Percentiles rank a stretch among this genome's conserved stretches.
phyloP scores from a whole-genome alignment of 345 rosid species.

The Eucalyptus camaldulensis region DNA sequence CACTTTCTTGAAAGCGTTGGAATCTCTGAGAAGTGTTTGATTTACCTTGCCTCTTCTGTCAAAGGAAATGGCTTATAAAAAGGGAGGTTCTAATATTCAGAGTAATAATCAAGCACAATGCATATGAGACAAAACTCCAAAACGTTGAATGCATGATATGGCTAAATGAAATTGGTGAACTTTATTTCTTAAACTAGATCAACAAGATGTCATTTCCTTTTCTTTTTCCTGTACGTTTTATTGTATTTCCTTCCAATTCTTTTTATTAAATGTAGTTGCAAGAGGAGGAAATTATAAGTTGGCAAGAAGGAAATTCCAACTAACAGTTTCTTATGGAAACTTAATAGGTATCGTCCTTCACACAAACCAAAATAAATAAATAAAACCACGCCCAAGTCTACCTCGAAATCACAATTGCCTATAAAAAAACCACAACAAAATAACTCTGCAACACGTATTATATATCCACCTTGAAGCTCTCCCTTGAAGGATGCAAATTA shows the following conservation, averaged over 20 bases:
- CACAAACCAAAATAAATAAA: background rate
- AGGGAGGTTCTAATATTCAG: background rate
- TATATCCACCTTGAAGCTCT: background rate
- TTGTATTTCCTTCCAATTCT: background rate
- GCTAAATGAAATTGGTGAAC: background rate
- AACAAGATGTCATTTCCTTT: background rate
- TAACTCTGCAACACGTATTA: background rate
- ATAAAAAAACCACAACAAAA: background rate
- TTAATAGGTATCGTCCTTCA: background rate
- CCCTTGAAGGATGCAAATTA: background rate
- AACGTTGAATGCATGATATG: background rate
- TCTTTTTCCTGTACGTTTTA: background rate
- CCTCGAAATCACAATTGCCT: background rate
- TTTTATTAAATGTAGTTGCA: background rate
- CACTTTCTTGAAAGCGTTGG: constrained; percentile 65
- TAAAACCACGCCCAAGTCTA: background rate
- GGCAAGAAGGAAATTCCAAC: background rate
- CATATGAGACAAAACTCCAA: background rate
- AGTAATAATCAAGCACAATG: background rate
- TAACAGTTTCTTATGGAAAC: background rate
- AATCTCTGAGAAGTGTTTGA: constrained; percentile 29
- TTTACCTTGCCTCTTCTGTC: constrained; percentile 51
- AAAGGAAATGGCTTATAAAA: background rate
- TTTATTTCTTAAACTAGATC: background rate
- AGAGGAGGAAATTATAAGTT: background rate